Percentiles rank a stretch among this genome's conserved stretches.
Evolutionary conservation across 306 rosid species (phyloP).

Genomic region (Malus orientalis): DNA sequence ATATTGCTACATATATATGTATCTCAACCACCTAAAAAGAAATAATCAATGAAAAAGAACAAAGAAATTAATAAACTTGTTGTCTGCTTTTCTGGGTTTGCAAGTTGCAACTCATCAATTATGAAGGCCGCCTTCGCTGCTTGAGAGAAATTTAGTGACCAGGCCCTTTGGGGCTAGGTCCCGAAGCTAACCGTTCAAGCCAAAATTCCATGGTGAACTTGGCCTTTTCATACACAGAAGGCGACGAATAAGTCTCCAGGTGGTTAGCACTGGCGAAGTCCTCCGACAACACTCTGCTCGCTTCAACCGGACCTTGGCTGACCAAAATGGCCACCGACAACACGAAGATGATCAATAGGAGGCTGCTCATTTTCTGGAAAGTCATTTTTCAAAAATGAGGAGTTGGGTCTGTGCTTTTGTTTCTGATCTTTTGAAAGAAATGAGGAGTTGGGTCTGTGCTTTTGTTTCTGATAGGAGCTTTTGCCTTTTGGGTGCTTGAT

Average conservation of each 20-base stretch:
- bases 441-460: not conserved
- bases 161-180: constrained; percentile 28
- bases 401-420: not conserved
- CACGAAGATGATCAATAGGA: constrained; percentile 5
- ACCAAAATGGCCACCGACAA: not conserved
- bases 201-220: constrained; percentile 18
- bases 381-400: constrained; percentile 11
- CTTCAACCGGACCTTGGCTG: constrained; percentile 14
- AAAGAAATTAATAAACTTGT: too few species aligned
- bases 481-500: not conserved
- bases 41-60: too few species aligned
- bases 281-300: constrained; percentile 19
- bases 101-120: too few species aligned
- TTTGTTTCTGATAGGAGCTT: not conserved
- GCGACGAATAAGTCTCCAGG: constrained; percentile 8
- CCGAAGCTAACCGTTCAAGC: constrained; percentile 26
- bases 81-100: too few species aligned
- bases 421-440: not conserved
- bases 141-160: constrained; percentile 16
- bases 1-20: not conserved
- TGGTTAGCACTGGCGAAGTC: constrained; percentile 21
- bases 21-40: not conserved
- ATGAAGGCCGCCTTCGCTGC: too few species aligned
- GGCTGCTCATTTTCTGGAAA: constrained; percentile 6
- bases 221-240: constrained; percentile 15